Evolutionary conservation across 495 filamentous ascomycete species (phyloP).

Genomic region (Lasiosphaeria ovina): DNA sequence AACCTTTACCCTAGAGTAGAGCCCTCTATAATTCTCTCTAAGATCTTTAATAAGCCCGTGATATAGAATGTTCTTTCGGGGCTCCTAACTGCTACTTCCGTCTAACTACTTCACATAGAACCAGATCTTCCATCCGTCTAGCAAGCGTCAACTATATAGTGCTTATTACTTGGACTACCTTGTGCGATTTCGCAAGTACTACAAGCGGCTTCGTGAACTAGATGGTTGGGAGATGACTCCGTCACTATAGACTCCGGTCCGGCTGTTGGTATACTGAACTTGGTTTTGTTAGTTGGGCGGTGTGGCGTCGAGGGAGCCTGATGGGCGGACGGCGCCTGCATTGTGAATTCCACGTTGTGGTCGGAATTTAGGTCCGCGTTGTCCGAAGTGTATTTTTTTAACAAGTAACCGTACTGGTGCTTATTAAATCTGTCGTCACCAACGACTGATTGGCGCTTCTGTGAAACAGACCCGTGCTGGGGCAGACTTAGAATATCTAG

Average conservation of each 20-base stretch:
- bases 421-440: too few species aligned
- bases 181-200: neutral
- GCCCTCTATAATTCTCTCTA: neutral
- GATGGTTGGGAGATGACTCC: neutral
- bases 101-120: neutral
- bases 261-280: too few species aligned
- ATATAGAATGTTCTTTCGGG: neutral
- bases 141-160: neutral
- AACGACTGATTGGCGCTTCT: too few species aligned
- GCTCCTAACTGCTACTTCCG: conserved; percentile 2
- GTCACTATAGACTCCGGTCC: neutral
- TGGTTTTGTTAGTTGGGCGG: too few species aligned
- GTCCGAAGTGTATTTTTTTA: too few species aligned
- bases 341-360: too few species aligned
- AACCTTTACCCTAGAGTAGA: neutral
- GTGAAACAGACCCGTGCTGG: too few species aligned
- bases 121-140: neutral
- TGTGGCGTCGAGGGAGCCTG: too few species aligned
- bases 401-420: too few species aligned
- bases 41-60: neutral
- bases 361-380: too few species aligned
- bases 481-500: too few species aligned
- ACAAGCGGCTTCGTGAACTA: neutral
- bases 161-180: neutral
- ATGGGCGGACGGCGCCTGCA: too few species aligned